phyloP scores from a whole-genome alignment of 2,329 filamentous ascomycete genomes.

The Plenodomus lindquistii region DNA sequence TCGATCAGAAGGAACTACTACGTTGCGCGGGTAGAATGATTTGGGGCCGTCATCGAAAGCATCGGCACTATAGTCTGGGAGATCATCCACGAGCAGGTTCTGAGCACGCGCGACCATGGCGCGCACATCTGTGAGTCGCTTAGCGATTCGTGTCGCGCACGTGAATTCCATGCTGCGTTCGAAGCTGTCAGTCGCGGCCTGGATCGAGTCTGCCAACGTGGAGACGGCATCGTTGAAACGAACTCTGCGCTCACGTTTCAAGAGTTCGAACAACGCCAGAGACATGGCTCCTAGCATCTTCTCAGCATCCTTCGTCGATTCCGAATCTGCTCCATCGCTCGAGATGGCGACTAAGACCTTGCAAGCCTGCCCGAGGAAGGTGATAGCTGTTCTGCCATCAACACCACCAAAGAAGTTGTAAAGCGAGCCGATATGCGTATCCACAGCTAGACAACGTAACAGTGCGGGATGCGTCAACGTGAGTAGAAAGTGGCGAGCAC shows the following conservation, averaged over 20 bases:
- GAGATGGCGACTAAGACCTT: slow-evolving; percentile 8
- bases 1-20: slow-evolving; percentile 24
- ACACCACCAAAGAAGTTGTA: slow-evolving; percentile 43
- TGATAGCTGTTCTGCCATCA: slow-evolving; percentile 33
- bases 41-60: not conserved
- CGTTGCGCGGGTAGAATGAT: slow-evolving; percentile 29
- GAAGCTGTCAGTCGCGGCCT: slow-evolving; percentile 7
- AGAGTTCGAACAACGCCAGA: slow-evolving; percentile 19
- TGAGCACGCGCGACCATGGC: slow-evolving; percentile 21
- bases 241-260: slow-evolving; percentile 20
- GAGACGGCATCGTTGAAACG: slow-evolving; percentile 26
- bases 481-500: slow-evolving; percentile 20
- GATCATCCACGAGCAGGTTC: slow-evolving; percentile 13
- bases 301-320: not conserved
- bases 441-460: slow-evolving; percentile 40
- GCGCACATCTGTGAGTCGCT: slow-evolving; percentile 12
- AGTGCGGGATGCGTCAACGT: slow-evolving; percentile 41
- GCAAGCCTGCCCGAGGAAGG: slow-evolving; percentile 35
- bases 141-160: not conserved
- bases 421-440: slow-evolving; percentile 39
- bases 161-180: not conserved
- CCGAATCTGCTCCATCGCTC: not conserved
- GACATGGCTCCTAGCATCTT: slow-evolving; percentile 13
- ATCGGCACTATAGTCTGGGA: not conserved
- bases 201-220: slow-evolving; percentile 9